These are phyloP conservation scores for Pleurotus djamor DNA, from an alignment of 768 basidiomycete species.

Conservation along the genomic window DNA sequence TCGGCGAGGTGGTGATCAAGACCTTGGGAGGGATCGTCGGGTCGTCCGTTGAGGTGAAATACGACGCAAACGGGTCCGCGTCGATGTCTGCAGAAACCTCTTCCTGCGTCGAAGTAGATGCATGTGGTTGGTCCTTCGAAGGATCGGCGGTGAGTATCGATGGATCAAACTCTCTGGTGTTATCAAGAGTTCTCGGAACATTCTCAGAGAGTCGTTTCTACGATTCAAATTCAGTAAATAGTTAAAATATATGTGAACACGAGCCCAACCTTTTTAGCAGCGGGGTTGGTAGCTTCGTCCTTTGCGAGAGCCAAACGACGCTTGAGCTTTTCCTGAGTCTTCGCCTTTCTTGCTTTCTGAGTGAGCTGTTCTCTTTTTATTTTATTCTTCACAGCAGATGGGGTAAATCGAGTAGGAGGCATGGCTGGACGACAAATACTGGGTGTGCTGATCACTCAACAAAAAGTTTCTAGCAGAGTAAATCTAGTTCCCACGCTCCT, in stretches of 20 bases:
- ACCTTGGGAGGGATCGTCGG: conserved; percentile 80
- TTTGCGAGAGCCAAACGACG: conserved; percentile 77
- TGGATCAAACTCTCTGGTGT: conserved; percentile 83
- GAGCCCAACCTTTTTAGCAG: conserved; percentile 66
- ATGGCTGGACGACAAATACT: conserved; percentile 28
- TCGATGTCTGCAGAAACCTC: conserved; percentile 70
- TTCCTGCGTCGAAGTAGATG: conserved; percentile 35
- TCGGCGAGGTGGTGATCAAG: conserved; percentile 87
- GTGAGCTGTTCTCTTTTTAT: conserved; percentile 80
- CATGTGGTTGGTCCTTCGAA: conserved; percentile 15
- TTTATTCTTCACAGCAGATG: conserved; percentile 83
- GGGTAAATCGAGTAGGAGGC: conserved; percentile 56
- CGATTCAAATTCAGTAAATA: not conserved
- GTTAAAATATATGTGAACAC: not conserved
- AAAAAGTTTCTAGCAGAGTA: not conserved
- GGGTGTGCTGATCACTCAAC: not conserved
- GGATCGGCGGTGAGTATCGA: conserved; percentile 61
- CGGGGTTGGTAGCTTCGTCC: conserved; percentile 72
- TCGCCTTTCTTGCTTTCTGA: conserved; percentile 72
- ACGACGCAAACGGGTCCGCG: conserved; percentile 75
- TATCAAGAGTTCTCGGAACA: conserved; percentile 90
- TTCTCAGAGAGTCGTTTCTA: conserved; percentile 85
- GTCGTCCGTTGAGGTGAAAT: conserved; percentile 67
- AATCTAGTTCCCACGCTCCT: not conserved
- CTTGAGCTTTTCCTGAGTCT: conserved; percentile 79